phyloP scores from a whole-genome alignment of 2,329 filamentous ascomycete species.

The Verticillium nubilum region DNA sequence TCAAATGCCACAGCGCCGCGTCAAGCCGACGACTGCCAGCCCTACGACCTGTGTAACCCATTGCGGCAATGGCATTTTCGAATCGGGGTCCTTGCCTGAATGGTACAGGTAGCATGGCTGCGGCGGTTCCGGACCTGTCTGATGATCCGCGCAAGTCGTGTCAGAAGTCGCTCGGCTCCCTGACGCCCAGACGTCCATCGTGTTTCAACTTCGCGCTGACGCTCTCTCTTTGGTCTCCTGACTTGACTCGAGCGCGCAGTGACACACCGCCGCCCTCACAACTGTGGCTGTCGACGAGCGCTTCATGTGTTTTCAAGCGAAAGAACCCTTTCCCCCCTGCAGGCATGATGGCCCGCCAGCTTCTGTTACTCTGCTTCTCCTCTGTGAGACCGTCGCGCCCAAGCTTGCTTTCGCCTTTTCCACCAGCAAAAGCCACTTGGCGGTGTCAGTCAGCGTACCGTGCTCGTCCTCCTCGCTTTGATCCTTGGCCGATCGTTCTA shows the following conservation, averaged over 20 bases:
- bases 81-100: not conserved
- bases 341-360: not conserved
- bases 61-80: not conserved
- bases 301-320: not conserved
- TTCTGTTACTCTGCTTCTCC: not conserved
- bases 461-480: not conserved
- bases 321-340: not conserved
- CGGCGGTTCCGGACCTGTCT: conserved; percentile 13
- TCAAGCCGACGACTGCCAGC: not conserved
- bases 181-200: not conserved
- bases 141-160: conserved; percentile 8
- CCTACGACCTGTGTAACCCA: not conserved
- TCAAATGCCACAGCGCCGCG: not conserved
- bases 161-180: conserved; percentile 5
- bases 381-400: not conserved
- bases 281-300: not conserved
- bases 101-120: not conserved
- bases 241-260: not conserved
- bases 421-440: not conserved
- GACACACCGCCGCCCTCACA: not conserved
- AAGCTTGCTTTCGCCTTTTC: not conserved
- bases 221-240: not conserved
- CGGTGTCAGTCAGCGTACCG: not conserved
- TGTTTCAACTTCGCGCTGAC: not conserved
- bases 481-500: not conserved